Evolutionary conservation across 371 early-diverging fungal genomes (phyloP), one percentile per base, ranked within the genome.

Genomic region (Haplosporangium sp.): DNA sequence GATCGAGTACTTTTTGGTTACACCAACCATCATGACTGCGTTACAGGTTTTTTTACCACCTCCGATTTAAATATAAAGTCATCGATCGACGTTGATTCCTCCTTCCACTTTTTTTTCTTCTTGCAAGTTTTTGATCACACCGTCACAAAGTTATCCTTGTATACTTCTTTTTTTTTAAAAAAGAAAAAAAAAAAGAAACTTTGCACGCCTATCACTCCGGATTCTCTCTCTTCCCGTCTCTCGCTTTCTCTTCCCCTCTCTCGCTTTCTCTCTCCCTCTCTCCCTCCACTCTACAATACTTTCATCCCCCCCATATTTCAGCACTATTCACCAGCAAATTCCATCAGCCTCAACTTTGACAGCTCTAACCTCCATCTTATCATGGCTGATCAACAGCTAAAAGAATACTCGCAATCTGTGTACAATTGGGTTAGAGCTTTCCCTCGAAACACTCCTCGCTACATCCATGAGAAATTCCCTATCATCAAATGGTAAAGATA

Each of bases 361-460:
- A 19, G 39, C 19, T 50, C 56, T 42, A 47, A 27, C 19, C 39
- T 44, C 13, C 17, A 56, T 38, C 11, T 55, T 34, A 8, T 11
- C 20, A 55, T 81, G 82, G 82, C 82, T 72, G 82, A 81, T 48
- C 82, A 69, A 48, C 62, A 81, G 67, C 47, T 81, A 63, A 42
- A 48, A 17, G 69, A 75, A 7, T 75, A 69, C 42, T 75, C 72
- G 13, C 69, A 34, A 65, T 55, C n/a, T 50, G 19, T 81, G 13
- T 19, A 38, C 27, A 39, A 63, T 37, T 72, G 76, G 72, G 0
- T 75, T 65, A 81, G 60, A 53, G 64, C 68, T 10, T 72, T 81
- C 63, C 82, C 82, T 13, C 65, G 39, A 2, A 81, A 75, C 48
- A 40, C 42, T 2, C 82, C 82, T 20, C 82, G 75, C 67, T 81